Evolutionary conservation across 2,329 filamentous ascomycete genomes (phyloP).

Genomic region (Aureobasidium leucospermi): DNA sequence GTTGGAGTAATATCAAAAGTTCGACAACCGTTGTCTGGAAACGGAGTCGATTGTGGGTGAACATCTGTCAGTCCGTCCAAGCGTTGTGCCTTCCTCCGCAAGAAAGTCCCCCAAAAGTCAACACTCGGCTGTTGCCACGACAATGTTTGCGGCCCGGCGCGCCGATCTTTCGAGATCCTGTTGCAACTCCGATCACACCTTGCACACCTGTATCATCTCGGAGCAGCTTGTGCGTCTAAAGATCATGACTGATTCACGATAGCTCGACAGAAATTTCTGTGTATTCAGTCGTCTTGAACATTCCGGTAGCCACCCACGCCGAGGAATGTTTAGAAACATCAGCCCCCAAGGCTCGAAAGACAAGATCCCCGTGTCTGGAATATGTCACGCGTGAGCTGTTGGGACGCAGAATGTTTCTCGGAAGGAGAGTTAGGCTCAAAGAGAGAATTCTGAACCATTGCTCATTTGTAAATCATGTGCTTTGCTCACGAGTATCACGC

Average conservation of each 20-base stretch:
- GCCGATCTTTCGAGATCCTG: background rate
- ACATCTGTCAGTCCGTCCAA: conserved; percentile 7
- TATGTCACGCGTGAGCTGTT: no score
- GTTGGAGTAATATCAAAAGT: conserved; percentile 10
- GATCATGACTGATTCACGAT: no score
- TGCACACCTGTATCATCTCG: background rate
- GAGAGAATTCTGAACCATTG: no score
- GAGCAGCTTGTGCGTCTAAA: no score
- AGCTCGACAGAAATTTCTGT: background rate
- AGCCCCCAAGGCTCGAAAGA: no score
- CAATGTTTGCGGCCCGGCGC: background rate
- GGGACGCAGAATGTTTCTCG: no score
- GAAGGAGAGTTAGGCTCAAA: no score
- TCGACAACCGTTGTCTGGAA: conserved; percentile 4
- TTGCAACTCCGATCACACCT: background rate
- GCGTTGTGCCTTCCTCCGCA: background rate
- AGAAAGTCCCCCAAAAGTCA: conserved; percentile 8
- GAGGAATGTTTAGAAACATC: background rate
- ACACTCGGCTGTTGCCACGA: conserved; percentile 4
- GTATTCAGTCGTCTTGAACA: background rate
- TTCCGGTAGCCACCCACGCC: background rate
- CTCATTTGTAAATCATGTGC: no score
- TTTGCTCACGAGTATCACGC: no score
- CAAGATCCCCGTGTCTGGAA: no score
- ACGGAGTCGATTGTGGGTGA: conserved; percentile 8